Conservation (phyloP, 345 rosid species). For the Eucalyptus victrix region DNA sequence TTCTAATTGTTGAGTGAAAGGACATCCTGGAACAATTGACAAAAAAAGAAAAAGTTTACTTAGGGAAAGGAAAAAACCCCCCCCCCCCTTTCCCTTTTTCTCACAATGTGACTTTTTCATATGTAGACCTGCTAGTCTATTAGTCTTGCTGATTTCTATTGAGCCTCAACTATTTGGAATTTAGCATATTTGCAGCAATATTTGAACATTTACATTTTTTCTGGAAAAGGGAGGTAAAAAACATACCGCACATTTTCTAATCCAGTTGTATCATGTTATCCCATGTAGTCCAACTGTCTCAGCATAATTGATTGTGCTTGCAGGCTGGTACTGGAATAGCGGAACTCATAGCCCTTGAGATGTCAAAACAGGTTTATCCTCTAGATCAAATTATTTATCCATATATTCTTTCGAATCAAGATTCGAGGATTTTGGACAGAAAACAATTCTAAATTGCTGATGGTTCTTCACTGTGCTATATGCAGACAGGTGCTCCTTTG, state of each 20-base stretch:
- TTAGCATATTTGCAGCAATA: background rate
- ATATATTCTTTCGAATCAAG: background rate
- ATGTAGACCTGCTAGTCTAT: background rate
- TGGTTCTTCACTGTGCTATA: background rate
- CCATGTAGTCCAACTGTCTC: background rate
- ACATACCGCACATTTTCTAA: background rate
- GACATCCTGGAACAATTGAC: background rate
- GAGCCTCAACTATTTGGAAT: background rate
- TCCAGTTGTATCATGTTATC: background rate
- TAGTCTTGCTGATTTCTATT: background rate
- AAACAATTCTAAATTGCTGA: background rate
- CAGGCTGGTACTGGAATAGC: slow-evolving; percentile 99
- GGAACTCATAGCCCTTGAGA: slow-evolving; percentile 86
- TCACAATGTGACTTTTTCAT: background rate
- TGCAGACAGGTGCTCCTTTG: slow-evolving; percentile 65
- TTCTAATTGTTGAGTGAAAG: background rate
- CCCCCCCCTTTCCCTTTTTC: background rate
- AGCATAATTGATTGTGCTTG: background rate
- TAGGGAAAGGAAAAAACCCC: background rate
- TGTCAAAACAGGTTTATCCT: slow-evolving; percentile 63
- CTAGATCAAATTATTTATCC: background rate
- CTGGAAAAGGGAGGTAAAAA: background rate
- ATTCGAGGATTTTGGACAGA: background rate
- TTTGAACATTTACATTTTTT: background rate
- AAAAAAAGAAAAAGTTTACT: background rate